phyloP scores from a whole-genome alignment of 192 early-diverging fungal genomes.

The Coemansia pectinata region DNA sequence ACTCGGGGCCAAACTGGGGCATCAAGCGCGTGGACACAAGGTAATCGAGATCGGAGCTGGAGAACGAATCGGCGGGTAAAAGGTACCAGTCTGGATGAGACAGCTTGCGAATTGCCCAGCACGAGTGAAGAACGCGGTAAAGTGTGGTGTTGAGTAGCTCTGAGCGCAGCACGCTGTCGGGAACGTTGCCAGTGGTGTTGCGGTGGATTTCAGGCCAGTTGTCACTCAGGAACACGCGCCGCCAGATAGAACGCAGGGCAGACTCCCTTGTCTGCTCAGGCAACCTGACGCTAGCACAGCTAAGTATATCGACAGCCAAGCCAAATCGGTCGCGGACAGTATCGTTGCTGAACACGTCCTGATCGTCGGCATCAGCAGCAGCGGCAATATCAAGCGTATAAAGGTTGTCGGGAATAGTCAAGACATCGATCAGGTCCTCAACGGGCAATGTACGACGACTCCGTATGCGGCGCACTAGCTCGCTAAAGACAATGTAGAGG shows the following conservation, averaged over 20 bases:
- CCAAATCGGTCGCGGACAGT: constrained; percentile 23
- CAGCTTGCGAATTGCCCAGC: constrained; percentile 26
- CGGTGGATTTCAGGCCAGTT: constrained; percentile 27
- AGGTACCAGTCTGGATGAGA: constrained; percentile 35
- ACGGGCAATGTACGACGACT: constrained; percentile 14
- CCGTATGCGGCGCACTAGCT: constrained; percentile 28
- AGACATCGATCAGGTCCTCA: constrained; percentile 36
- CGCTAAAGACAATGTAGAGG: constrained; percentile 32
- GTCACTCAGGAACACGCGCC: constrained; percentile 44
- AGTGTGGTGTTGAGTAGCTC: constrained; percentile 27
- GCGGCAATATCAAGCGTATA: neutral
- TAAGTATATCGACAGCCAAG: constrained; percentile 43
- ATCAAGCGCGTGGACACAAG: constrained; percentile 22
- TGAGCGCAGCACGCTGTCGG: constrained; percentile 28
- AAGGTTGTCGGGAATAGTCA: constrained; percentile 33
- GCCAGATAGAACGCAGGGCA: constrained; percentile 39
- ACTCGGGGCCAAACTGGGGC: constrained; percentile 16
- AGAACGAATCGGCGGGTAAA: constrained; percentile 17
- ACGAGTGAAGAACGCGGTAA: constrained; percentile 29
- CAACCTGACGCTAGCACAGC: constrained; percentile 28
- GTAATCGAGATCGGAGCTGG: constrained; percentile 16
- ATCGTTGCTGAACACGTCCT: neutral
- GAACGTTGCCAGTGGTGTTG: constrained; percentile 13
- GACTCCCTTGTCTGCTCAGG: constrained; percentile 28
- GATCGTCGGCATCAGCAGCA: neutral